Evolutionary conservation across 2,329 filamentous ascomycete species (phyloP).

Genomic region (Verticillium albo-atrum): DNA sequence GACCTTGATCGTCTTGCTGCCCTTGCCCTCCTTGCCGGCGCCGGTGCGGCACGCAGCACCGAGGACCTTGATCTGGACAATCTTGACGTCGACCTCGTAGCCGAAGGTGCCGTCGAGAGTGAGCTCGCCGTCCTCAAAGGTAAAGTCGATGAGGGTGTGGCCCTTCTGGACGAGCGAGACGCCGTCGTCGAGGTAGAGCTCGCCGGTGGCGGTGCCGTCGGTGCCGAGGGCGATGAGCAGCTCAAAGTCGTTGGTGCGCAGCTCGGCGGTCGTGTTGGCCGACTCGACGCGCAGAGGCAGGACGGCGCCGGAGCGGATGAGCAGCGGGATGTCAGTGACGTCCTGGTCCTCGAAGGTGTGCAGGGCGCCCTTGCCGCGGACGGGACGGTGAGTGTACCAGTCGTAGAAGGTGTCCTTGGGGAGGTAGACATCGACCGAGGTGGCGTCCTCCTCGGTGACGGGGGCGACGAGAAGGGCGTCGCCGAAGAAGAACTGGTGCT

Average conservation of each 20-base stretch:
- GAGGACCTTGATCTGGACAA: conserved; percentile 48
- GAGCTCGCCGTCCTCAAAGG: conserved; percentile 50
- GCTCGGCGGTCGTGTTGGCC: conserved; percentile 60
- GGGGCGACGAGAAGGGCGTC: conserved; percentile 62
- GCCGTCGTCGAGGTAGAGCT: conserved; percentile 71
- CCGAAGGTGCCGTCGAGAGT: conserved; percentile 48
- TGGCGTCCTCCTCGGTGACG: conserved; percentile 58
- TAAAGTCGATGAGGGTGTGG: conserved; percentile 56
- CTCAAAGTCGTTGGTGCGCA: conserved; percentile 61
- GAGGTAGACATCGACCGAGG: conserved; percentile 62
- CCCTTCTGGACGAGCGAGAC: conserved; percentile 29
- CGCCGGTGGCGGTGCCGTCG: conserved; percentile 52
- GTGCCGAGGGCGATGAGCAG: conserved; percentile 57
- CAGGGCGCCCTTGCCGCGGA: conserved; percentile 33
- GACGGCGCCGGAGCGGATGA: conserved; percentile 62
- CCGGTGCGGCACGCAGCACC: conserved; percentile 20
- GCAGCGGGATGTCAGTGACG: conserved; percentile 57
- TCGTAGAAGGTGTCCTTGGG: conserved; percentile 73
- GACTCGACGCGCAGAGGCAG: conserved; percentile 62
- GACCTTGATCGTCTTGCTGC: conserved; percentile 13
- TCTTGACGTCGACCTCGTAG: conserved; percentile 37
- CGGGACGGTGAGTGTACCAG: conserved; percentile 65
- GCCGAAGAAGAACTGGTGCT: conserved; percentile 70
- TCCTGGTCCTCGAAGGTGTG: conserved; percentile 18
- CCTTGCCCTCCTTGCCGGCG: conserved; percentile 3